Percentiles rank a stretch among this genome's conserved stretches.
These are phyloP conservation scores for Phialophora expanda DNA, from an alignment of 2,329 filamentous ascomycete species.

Conservation along the genomic window DNA sequence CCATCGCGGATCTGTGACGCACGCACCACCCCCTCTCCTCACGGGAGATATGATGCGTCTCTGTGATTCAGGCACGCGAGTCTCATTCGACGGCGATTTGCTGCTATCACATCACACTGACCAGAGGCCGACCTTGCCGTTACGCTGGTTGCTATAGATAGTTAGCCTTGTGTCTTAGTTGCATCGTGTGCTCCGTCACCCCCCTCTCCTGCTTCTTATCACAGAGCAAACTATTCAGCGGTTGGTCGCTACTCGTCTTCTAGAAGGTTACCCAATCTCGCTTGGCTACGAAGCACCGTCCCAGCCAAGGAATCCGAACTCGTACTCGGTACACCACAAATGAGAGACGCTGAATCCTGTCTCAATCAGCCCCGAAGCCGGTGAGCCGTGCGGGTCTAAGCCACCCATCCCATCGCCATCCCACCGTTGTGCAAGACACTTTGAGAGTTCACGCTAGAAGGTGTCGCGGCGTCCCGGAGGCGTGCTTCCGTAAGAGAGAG, in stretches of 20 bases:
- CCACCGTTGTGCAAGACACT: background rate
- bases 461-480: background rate
- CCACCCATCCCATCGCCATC: background rate
- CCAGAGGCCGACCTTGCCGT: too few relatives aligned
- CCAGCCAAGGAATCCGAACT: background rate
- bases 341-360: background rate
- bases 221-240: background rate
- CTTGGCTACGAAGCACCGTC: background rate
- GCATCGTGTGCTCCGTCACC: background rate
- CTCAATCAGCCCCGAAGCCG: constrained; percentile 1
- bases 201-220: background rate
- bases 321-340: background rate
- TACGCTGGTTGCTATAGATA: constrained; percentile 1
- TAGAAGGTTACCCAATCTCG: constrained; percentile 14
- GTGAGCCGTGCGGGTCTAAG: background rate
- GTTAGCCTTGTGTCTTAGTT: constrained; percentile 9
- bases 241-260: constrained; percentile 1
- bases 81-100: constrained; percentile 9
- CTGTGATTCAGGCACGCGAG: constrained; percentile 10
- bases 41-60: background rate
- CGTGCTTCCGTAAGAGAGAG: background rate
- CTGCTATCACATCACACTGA: constrained; percentile 2
- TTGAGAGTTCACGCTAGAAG: constrained; percentile 4
- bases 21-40: background rate
- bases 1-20: constrained; percentile 7